Evolutionary conservation across 257 asterid species (phyloP), one percentile per base, ranked within the genome.

Genomic region (Phtheirospermum japonicum): DNA sequence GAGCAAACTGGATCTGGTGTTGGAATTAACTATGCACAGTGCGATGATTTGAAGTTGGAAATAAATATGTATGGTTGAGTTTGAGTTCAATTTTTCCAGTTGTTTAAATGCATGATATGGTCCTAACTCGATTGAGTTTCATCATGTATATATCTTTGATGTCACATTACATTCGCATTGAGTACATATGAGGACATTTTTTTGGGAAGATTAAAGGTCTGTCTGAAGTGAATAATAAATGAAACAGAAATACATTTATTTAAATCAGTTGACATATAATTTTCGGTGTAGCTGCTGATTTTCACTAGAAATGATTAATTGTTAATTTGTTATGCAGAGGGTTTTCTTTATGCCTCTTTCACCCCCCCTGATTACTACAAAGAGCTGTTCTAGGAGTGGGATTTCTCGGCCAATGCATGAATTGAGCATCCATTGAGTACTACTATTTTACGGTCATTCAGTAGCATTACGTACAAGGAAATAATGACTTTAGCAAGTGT

Each of bases 131-230:
- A 75, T 63, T 46, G 70, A 33, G 71, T 23, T 77, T 55, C 23
- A 6, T 73, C 61, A 42, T 63, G 66, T 75, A 57, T 40, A 20
- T 62, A 23, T 58, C 14, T n/a, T 28, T 64, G 73, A 70, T 64
- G 72, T 69, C 66, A 69, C 69, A 54, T 64, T 14, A 30, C 68
- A 61, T n/a, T 73, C 40, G 61, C 59, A 59, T 30, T 39, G 99
- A 89, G 92, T 83, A 82, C 60, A 28, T 78, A 89, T 63, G 89
- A 54, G 65, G n/a, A n/a, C n/a, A n/a, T n/a, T n/a, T n/a, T n/a
- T 69, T 89, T 66, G 85, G 76, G 77, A 87, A 85, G 89, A 68
- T 83, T 56, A 87, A 80, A 82, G n/a, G n/a, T n/a, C n/a, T n/a
- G n/a, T n/a, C n/a, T n/a, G n/a, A n/a, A n/a, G n/a, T n/a, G n/a